Conservation (phyloP, 768 basidiomycete genomes). For the Scleroderma bovista region DNA sequence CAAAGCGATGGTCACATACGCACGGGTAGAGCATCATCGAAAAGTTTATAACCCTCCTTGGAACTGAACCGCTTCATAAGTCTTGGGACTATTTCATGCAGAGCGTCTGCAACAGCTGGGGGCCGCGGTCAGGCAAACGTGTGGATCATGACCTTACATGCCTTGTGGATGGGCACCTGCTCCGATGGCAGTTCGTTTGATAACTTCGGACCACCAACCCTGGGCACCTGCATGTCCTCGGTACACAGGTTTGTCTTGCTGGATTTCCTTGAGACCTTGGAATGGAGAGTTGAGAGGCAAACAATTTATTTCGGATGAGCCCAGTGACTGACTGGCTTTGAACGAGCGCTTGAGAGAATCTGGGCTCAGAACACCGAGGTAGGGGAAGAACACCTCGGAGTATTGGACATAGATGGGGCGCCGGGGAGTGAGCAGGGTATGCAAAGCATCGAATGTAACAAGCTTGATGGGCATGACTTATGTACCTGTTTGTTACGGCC, state of each 20-base stretch:
- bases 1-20: slow-evolving; percentile 16
- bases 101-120: slow-evolving; percentile 48
- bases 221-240: slow-evolving; percentile 38
- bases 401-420: slow-evolving; percentile 59
- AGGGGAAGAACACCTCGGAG: slow-evolving; percentile 59
- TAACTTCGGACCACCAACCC: slow-evolving; percentile 77
- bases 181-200: slow-evolving; percentile 65
- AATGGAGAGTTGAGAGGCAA: too few relatives aligned
- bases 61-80: slow-evolving; percentile 70
- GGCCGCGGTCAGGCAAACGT: slow-evolving; percentile 11
- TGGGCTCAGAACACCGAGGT: slow-evolving; percentile 56
- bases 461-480: slow-evolving; percentile 40
- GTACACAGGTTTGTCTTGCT: slow-evolving; percentile 58
- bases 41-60: slow-evolving; percentile 60
- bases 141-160: slow-evolving; percentile 25
- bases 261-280: slow-evolving; percentile 45
- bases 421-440: slow-evolving; percentile 70
- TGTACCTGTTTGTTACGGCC: too few relatives aligned
- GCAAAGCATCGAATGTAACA: slow-evolving; percentile 75
- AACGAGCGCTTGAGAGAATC: slow-evolving; percentile 51
- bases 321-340: slow-evolving; percentile 42
- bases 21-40: slow-evolving; percentile 49
- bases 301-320: too few relatives aligned
- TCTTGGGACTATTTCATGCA: slow-evolving; percentile 50
- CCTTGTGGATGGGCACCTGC: slow-evolving; percentile 62